Evolutionary conservation across 176 grass and related monocot species (phyloP), one percentile per base, ranked within the genome.

Genomic region (Phoenix roebelenii): DNA sequence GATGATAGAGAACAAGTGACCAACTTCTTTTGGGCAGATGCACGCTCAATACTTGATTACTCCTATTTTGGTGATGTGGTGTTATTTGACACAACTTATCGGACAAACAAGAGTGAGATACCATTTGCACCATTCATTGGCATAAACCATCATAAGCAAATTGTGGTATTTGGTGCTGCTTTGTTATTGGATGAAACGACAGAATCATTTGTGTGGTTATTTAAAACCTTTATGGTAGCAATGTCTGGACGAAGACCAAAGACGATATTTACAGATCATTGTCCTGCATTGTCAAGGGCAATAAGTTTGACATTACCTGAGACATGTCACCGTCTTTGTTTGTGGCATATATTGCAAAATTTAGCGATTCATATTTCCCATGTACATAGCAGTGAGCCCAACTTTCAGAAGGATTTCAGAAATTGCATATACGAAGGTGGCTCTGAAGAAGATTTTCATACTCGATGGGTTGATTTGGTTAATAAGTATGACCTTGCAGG

Each of bases 101-200:
- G 30, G 22, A 49, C 60, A 61, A 79, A 66, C 61, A 83, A 75
- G 48, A 79, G 56, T 18, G 71, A 85, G 22, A 17, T 85, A 50
- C 65, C 70, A 18, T 71, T 79, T 60, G 76, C 71, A 9, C 57
- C 67, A 23, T 79, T 85, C 52, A 9, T 79, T 70, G 81, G 82
- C 50, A 79, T 85, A 57, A 85, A 70, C 61, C 55, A 71, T 75
- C 71, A 85, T 71, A 85, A 72, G 44, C 76, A 85, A 60, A 55
- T 75, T 74, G 59, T 67, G 24, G 48, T 79, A 19, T 79, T 85
- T 49, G 82, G 82, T 54, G 58, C 60, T 71, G 71, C 76, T 75
- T 64, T 85, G 23, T 66, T 85, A 22, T 79, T 85, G 60, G 82
- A 79, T 32, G 82, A 85, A 72, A 79, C 82, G 26, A 72, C 75